Evolutionary conservation across 73 alveolate species (phyloP).

Genomic region (Tetrahymena malaccensis): DNA sequence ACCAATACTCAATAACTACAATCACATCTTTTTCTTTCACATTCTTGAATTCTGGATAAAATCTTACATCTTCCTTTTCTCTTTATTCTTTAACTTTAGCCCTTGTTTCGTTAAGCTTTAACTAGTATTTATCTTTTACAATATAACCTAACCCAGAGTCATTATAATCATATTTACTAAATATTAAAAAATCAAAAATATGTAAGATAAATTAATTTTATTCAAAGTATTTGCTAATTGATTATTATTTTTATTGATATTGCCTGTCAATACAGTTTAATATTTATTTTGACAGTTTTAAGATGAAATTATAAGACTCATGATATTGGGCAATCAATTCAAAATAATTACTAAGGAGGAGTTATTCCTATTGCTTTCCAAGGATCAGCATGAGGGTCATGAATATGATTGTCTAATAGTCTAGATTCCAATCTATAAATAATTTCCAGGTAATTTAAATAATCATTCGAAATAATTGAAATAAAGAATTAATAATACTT

Average conservation of each 20-base stretch:
- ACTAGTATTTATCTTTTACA: not conserved
- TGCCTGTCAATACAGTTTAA: too few relatives aligned
- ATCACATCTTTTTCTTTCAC: not conserved
- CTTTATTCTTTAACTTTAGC: not conserved
- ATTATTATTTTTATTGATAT: too few relatives aligned
- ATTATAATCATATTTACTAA: not conserved
- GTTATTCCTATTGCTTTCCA: not conserved
- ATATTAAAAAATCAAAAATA: too few relatives aligned
- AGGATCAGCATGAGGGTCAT: not conserved
- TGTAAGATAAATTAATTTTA: too few relatives aligned
- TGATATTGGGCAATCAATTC: not conserved
- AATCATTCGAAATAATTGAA: not conserved
- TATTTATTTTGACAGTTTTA: not conserved
- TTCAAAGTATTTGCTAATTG: too few relatives aligned
- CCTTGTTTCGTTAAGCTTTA: not conserved
- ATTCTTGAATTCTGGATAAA: not conserved
- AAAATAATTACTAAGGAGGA: not conserved
- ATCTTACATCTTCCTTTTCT: not conserved
- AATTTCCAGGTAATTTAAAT: not conserved
- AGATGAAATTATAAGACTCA: not conserved
- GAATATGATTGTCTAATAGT: not conserved
- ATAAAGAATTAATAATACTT: not conserved
- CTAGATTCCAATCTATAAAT: not conserved
- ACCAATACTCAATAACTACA: not conserved
- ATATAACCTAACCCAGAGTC: not conserved